Percentiles rank a stretch among this genome's conserved stretches.
Conservation (phyloP, 768 basidiomycete species). For the Amanita thiersii region DNA sequence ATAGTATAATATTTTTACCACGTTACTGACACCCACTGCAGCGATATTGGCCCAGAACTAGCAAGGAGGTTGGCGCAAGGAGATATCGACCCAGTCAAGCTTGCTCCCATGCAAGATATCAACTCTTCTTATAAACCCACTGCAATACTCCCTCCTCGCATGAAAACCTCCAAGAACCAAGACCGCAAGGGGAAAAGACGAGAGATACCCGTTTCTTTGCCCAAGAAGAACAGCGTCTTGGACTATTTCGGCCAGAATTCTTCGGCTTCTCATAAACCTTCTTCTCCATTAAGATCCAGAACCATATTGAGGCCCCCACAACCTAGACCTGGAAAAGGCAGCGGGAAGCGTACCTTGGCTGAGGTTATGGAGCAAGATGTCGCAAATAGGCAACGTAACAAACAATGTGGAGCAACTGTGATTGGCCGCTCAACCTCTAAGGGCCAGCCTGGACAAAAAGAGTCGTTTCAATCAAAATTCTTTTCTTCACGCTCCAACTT, state of each 20-base stretch:
- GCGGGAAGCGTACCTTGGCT: constrained; percentile 68
- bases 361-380: constrained; percentile 66
- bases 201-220: constrained; percentile 18
- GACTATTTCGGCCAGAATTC: constrained; percentile 49
- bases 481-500: constrained; percentile 16
- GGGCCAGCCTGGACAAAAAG: not conserved
- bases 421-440: constrained; percentile 13
- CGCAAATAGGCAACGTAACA: constrained; percentile 24
- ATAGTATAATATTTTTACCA: not conserved
- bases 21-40: constrained; percentile 20
- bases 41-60: constrained; percentile 53
- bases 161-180: constrained; percentile 15
- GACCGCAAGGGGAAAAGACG: constrained; percentile 43
- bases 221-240: constrained; percentile 32
- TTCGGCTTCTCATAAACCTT: no score
- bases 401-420: constrained; percentile 33
- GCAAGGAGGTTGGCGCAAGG: constrained; percentile 66
- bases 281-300: no score
- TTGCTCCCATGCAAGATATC: constrained; percentile 70
- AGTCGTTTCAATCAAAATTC: constrained; percentile 29
- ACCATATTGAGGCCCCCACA: no score
- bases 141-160: constrained; percentile 27
- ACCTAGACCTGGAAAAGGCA: constrained; percentile 44
- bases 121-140: constrained; percentile 56
- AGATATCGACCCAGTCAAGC: constrained; percentile 61